Evolutionary conservation across 306 rosid species (phyloP).

Genomic region (Cucumis cinereus): DNA sequence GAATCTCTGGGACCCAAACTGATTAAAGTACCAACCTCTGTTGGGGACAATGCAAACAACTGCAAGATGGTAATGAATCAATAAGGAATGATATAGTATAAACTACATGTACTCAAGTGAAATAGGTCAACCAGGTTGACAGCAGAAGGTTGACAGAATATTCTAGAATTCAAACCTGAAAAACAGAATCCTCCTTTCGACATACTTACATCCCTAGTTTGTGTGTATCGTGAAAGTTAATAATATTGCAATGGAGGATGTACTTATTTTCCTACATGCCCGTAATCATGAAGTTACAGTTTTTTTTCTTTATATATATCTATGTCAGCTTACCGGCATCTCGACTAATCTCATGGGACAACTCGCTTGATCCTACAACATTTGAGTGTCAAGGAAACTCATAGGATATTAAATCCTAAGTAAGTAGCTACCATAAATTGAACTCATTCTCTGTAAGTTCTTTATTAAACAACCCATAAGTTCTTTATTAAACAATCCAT

Average conservation of each 20-base stretch:
- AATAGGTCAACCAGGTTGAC: neutral
- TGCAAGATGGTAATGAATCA: constrained; percentile 14
- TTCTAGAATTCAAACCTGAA: neutral
- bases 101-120: neutral
- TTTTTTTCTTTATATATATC: too few species aligned
- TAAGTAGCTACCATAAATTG: too few species aligned
- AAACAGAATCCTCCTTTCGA: neutral
- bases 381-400: too few species aligned
- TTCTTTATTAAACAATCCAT: too few species aligned
- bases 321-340: too few species aligned
- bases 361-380: too few species aligned
- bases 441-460: too few species aligned
- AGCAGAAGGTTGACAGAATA: neutral
- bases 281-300: neutral
- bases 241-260: neutral
- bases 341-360: too few species aligned
- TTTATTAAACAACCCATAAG: too few species aligned
- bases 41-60: constrained; percentile 64
- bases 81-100: neutral
- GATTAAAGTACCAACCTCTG: constrained; percentile 85
- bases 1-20: constrained; percentile 67
- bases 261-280: neutral
- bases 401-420: too few species aligned
- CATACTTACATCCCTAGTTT: neutral
- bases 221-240: neutral